Conservation (phyloP, 305 asterid species). For the Fraxinus nigra region DNA sequence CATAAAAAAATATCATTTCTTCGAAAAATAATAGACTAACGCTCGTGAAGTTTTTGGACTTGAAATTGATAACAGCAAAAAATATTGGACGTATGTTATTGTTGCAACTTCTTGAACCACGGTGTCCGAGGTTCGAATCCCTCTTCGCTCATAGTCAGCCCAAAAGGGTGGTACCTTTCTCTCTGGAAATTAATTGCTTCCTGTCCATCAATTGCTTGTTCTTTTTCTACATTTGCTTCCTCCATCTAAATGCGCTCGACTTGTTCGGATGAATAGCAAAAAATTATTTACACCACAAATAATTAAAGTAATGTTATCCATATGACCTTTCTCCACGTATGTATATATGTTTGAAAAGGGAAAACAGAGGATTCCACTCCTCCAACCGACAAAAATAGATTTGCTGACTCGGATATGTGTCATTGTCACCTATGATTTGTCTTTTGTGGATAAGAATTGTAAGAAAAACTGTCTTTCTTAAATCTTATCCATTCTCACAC, state of each 20-base stretch:
- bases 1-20: not conserved
- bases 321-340: not conserved
- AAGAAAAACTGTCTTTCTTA: not conserved
- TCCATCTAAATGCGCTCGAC: not conserved
- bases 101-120: not conserved
- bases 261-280: not conserved
- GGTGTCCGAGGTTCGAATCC: not conserved
- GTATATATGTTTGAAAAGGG: not conserved
- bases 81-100: not conserved
- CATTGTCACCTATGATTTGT: conserved; percentile 23
- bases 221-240: not conserved
- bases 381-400: not conserved
- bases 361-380: not conserved
- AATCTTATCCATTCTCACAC: not conserved
- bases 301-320: not conserved
- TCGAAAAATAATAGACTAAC: not conserved
- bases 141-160: not conserved
- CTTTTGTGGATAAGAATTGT: not conserved
- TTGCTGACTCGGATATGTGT: conserved; percentile 37
- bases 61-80: not conserved
- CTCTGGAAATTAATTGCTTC: not conserved
- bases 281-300: not conserved
- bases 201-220: not conserved
- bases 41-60: not conserved
- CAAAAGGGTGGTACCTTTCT: not conserved